Percentiles rank a stretch among this genome's conserved stretches.
Conservation (phyloP, 352 stramenopile genomes). For the Phytopythium oedochilum region DNA sequence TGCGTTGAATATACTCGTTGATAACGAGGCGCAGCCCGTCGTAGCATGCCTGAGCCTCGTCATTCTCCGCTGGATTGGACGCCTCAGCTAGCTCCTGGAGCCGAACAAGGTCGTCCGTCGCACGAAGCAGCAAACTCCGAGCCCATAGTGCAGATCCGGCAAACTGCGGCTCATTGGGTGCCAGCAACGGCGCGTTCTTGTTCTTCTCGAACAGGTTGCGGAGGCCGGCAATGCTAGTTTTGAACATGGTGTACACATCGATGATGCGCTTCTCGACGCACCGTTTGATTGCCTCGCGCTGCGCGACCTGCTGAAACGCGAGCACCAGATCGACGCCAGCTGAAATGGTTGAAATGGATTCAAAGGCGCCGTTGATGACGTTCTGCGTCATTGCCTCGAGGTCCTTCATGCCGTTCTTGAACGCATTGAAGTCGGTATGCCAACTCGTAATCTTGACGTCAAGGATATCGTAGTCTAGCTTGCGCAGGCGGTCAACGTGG, state of each 20-base stretch:
- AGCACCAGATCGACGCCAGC: conserved; percentile 90
- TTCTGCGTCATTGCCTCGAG: conserved; percentile 96
- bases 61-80: conserved; percentile 66
- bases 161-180: conserved; percentile 89
- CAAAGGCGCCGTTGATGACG: conserved; percentile 94
- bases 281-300: conserved; percentile 89
- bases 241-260: conserved; percentile 92
- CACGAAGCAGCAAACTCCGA: conserved; percentile 74
- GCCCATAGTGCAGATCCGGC: conserved; percentile 92
- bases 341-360: conserved; percentile 86
- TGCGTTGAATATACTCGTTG: conserved; percentile 89
- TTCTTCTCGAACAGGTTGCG: conserved; percentile 92
- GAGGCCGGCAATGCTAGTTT: conserved; percentile 66
- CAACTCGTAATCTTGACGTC: conserved; percentile 94
- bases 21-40: conserved; percentile 74
- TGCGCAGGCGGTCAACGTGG: conserved; percentile 85
- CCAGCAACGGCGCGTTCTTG: conserved; percentile 76
- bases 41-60: conserved; percentile 73
- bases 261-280: conserved; percentile 93
- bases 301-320: conserved; percentile 91
- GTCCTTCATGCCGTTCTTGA: conserved; percentile 96
- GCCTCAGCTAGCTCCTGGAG: conserved; percentile 67
- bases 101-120: conserved; percentile 70
- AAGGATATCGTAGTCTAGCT: conserved; percentile 92
- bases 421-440: conserved; percentile 94